Evolutionary conservation across 179 eudicot species (phyloP).

Genomic region (Silene noctiflora): DNA sequence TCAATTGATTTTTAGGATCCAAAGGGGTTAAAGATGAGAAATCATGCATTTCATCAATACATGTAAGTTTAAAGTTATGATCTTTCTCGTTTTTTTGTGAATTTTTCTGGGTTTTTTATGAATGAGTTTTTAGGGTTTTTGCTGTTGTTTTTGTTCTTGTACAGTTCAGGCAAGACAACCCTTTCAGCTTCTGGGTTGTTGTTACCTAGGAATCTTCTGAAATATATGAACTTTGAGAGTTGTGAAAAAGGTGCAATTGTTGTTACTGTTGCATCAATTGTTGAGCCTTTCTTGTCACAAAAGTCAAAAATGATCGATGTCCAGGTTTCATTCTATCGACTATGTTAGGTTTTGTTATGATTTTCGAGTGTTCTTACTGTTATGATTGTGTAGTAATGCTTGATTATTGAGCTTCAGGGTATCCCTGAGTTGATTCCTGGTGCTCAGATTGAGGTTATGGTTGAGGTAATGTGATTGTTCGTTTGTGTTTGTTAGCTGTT

Average conservation of each 20-base stretch:
- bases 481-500: neutral
- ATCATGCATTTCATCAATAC: constrained; percentile 81
- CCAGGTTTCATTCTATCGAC: constrained; percentile 41
- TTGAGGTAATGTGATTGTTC: constrained; percentile 51
- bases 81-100: neutral
- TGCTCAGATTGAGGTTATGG: constrained; percentile 67
- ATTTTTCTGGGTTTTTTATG: neutral
- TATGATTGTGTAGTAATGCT: neutral
- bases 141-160: constrained; percentile 16
- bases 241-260: constrained; percentile 43
- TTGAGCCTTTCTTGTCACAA: constrained; percentile 71
- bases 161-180: constrained; percentile 75
- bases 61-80: constrained; percentile 39
- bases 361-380: neutral
- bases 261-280: constrained; percentile 76
- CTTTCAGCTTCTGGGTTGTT: constrained; percentile 86
- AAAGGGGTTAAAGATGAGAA: constrained; percentile 86
- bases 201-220: constrained; percentile 45
- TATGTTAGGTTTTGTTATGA: neutral
- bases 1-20: constrained; percentile 64
- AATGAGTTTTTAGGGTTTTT: neutral
- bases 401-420: constrained; percentile 38
- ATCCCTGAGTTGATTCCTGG: constrained; percentile 60
- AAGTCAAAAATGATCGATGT: constrained; percentile 35
- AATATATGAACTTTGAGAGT: constrained; percentile 18